Base-by-base conservation (phyloP, 2,329 filamentous ascomycete genomes). In the Hymenoscyphus albidus region DNA sequence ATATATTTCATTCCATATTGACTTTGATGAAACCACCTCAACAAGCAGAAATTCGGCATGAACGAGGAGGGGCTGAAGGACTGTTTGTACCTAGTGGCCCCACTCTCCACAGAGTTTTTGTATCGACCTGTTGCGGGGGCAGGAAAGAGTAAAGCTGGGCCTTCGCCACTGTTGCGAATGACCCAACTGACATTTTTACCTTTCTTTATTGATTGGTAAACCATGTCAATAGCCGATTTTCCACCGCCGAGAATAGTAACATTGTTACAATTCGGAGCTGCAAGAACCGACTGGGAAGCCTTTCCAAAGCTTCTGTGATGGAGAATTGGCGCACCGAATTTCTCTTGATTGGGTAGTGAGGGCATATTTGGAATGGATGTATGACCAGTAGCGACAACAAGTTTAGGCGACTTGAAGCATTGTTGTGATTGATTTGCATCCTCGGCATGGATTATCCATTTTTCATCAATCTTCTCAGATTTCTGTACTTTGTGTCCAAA, bases 151-250 rank as follows among this genome's bases (percentile, higher is more conserved):
- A 55, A 12, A 12, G 18, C 51, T 5, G 51, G 51, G 16, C 51
- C 51, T 31, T 55, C 18, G 13, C 51, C 51, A 14, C 5, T 31
- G 0, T 14, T 9, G 6, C 51, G 2, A 10, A 55, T 55, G 2
- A 77, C 71, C 77, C 77, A 79, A n/a, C 66, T 71, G 1, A 78
- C 74, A 0, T 57, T 69, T 55, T 76, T 76, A 13, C 71, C 71
- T 2, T 70, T 70, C 66, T 76, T 77, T 27, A 70, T 70, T 10
- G 69, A 66, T 40, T 73, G 71, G 62, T 78, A 79, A 1, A 75
- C 73, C 68, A 78, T 74, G 64, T 78, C 77, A 13, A 75, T 76
- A 9, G 76, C 69, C 9, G 77, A 79, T 58, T 78, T 77, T 12
- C 72, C 76, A 2, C 70, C 77, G 7, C 77, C 76, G 13, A 77